phyloP scores from a whole-genome alignment of 352 stramenopile species.

The Globisporangium iwayamae region DNA sequence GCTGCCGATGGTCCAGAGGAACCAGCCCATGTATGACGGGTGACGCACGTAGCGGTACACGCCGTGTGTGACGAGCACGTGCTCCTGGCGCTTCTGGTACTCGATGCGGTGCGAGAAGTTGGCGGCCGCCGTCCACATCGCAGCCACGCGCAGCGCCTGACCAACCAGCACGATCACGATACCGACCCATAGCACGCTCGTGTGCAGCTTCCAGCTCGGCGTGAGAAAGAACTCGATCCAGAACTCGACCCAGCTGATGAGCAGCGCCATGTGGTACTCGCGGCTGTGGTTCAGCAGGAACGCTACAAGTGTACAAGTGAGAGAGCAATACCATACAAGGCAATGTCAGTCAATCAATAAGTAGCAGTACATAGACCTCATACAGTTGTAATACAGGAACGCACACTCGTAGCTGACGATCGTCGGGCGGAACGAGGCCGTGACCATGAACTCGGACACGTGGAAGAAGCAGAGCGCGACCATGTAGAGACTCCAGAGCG shows the following conservation, averaged over 20 bases:
- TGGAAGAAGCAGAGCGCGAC: slow-evolving; percentile 82
- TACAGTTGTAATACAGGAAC: slow-evolving; percentile 10
- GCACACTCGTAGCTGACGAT: slow-evolving; percentile 83
- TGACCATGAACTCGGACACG: slow-evolving; percentile 81
- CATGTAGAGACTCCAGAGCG: slow-evolving; percentile 74
- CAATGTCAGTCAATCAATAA: neutral
- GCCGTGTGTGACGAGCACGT: slow-evolving; percentile 92
- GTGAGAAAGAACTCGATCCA: slow-evolving; percentile 86
- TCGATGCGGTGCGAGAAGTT: slow-evolving; percentile 97
- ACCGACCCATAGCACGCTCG: slow-evolving; percentile 50
- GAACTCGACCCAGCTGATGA: slow-evolving; percentile 89
- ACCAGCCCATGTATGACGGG: slow-evolving; percentile 96
- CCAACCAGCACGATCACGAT: slow-evolving; percentile 75
- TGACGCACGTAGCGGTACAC: slow-evolving; percentile 93
- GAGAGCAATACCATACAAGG: neutral
- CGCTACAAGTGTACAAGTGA: slow-evolving; percentile 25
- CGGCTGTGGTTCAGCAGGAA: slow-evolving; percentile 91
- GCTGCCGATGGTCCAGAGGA: slow-evolving; percentile 94
- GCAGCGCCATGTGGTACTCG: slow-evolving; percentile 85
- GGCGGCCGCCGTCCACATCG: slow-evolving; percentile 91
- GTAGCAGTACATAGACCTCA: neutral
- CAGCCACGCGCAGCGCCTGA: slow-evolving; percentile 86
- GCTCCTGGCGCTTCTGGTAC: slow-evolving; percentile 90
- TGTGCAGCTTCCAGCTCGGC: slow-evolving; percentile 65
- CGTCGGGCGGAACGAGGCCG: slow-evolving; percentile 69